These are phyloP conservation scores for Syzygium grande DNA, from an alignment of 345 rosid genomes.

Conservation along the genomic window DNA sequence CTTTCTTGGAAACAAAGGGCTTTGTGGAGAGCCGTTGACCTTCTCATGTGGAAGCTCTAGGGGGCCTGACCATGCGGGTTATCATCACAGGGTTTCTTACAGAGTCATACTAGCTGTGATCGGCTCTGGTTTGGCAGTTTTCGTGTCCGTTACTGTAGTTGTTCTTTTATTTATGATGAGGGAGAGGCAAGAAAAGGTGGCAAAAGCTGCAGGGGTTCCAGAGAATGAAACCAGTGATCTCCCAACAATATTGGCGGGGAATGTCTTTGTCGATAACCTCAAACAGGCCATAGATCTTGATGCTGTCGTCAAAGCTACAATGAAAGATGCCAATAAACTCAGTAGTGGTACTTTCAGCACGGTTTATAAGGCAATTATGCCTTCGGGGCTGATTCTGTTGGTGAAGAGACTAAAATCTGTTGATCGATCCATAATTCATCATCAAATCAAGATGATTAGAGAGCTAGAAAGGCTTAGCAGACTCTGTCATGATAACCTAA, in stretches of 20 bases:
- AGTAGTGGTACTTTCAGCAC: slow-evolving; percentile 85
- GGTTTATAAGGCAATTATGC: slow-evolving; percentile 86
- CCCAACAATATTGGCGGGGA: slow-evolving; percentile 68
- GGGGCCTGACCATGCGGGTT: slow-evolving; percentile 27
- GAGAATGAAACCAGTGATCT: slow-evolving; percentile 38
- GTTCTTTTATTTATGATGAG: slow-evolving; percentile 90
- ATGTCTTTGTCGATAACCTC: slow-evolving; percentile 76
- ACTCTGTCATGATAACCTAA: slow-evolving; percentile 84
- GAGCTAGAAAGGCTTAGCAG: slow-evolving; percentile 95
- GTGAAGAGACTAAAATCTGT: slow-evolving; percentile 82
- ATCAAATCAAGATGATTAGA: slow-evolving; percentile 89
- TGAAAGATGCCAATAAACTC: slow-evolving; percentile 80
- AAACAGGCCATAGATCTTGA: slow-evolving; percentile 88
- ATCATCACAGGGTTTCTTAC: slow-evolving; percentile 81
- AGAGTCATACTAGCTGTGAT: slow-evolving; percentile 72
- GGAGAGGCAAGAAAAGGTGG: slow-evolving; percentile 87
- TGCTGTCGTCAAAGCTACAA: slow-evolving; percentile 69
- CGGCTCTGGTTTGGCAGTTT: slow-evolving; percentile 89
- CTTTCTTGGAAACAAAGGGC: slow-evolving; percentile 73
- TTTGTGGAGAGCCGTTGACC: slow-evolving; percentile 81
- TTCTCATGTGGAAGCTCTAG: slow-evolving; percentile 38
- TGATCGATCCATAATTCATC: slow-evolving; percentile 78
- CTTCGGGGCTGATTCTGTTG: slow-evolving; percentile 76
- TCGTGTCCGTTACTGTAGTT: slow-evolving; percentile 70
- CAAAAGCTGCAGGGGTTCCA: slow-evolving; percentile 32